Percentiles rank a stretch among this genome's conserved stretches.
Conservation (phyloP, 1,284 basidiomycete species). For the Moesziomyces aphidis region DNA sequence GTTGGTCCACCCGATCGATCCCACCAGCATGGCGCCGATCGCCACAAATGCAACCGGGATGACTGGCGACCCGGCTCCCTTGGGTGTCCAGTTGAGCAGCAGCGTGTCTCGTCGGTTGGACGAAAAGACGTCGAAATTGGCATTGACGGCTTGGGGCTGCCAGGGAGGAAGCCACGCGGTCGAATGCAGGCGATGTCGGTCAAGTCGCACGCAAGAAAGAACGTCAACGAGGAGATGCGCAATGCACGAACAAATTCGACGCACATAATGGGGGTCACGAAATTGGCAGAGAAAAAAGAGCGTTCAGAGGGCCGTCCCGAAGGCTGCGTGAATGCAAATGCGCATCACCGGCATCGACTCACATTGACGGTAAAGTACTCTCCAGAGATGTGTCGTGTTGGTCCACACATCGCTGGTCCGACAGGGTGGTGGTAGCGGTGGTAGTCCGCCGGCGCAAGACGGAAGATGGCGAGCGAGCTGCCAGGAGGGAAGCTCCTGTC, state of each 20-base stretch:
- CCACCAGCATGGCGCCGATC: conserved; percentile 72
- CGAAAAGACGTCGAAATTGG: conserved; percentile 62
- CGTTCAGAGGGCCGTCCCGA: neutral
- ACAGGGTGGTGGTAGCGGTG: conserved; percentile 95
- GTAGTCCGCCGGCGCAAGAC: conserved; percentile 87
- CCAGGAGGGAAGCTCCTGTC: conserved; percentile 50
- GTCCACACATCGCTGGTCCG: conserved; percentile 74
- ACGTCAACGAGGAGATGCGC: neutral
- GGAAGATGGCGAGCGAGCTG: conserved; percentile 75
- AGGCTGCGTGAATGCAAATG: conserved; percentile 76
- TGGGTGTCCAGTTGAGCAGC: conserved; percentile 48
- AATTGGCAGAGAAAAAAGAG: conserved; percentile 1
- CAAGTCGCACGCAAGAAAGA: neutral
- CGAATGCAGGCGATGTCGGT: neutral
- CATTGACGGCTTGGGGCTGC: conserved; percentile 59
- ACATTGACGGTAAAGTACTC: conserved; percentile 73
- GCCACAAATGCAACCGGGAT: conserved; percentile 55
- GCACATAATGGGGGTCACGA: conserved; percentile 9
- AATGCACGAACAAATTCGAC: neutral
- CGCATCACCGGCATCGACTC: conserved; percentile 75
- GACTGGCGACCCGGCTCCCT: conserved; percentile 10
- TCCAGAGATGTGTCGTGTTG: conserved; percentile 71
- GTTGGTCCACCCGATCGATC: conserved; percentile 78
- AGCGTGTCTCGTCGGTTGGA: conserved; percentile 53
- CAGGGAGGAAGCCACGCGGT: conserved; percentile 1